phyloP scores from a whole-genome alignment of 106 monocot genomes.

The Platanthera guangdongensis region DNA sequence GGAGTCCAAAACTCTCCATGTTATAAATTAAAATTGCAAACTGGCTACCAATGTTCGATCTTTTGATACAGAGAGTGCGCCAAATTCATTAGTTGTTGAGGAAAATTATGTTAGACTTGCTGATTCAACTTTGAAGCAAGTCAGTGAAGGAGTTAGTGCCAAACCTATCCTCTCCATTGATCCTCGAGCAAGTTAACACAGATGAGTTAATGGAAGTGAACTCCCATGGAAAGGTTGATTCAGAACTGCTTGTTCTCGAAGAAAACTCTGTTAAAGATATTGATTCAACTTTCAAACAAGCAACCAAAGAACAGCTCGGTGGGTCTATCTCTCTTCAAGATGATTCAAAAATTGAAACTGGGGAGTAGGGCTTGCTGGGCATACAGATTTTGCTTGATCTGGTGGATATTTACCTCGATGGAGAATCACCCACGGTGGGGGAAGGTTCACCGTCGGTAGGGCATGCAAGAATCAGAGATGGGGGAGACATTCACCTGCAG shows the following conservation, averaged over 20 bases:
- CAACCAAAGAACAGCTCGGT: not conserved
- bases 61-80: not conserved
- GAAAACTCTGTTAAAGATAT: not conserved
- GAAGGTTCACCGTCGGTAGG: too few relatives aligned
- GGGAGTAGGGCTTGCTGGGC: too few relatives aligned
- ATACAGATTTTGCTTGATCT: too few relatives aligned
- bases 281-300: not conserved
- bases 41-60: not conserved
- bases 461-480: too few relatives aligned
- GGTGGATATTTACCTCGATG: too few relatives aligned
- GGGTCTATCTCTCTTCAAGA: not conserved
- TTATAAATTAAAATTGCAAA: not conserved
- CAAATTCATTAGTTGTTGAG: not conserved
- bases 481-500: too few relatives aligned
- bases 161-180: not conserved
- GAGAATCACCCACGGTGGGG: too few relatives aligned
- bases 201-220: not conserved
- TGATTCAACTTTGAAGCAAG: not conserved
- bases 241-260: not conserved
- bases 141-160: not conserved
- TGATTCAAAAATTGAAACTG: conserved; percentile 9
- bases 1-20: not conserved
- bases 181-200: not conserved
- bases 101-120: not conserved
- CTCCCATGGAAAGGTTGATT: not conserved